Percentiles rank a stretch among this genome's conserved stretches.
phyloP scores from a whole-genome alignment of 2,329 filamentous ascomycete genomes.

The Rhinocladiella mackenziei region DNA sequence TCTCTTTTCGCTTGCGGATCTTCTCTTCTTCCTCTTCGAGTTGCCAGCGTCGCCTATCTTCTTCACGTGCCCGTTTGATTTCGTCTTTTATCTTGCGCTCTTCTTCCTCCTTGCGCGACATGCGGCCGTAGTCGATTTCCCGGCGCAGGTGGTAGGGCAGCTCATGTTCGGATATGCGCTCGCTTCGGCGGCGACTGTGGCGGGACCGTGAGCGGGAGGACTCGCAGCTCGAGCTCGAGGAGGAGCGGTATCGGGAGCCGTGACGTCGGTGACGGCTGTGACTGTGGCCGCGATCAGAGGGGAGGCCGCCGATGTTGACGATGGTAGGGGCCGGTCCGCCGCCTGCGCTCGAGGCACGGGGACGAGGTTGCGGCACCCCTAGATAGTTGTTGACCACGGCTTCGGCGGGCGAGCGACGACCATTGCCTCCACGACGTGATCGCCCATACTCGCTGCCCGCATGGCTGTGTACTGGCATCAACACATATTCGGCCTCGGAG shows the following conservation, averaged over 20 bases:
- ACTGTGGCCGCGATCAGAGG: slow-evolving; percentile 14
- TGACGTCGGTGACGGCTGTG: slow-evolving; percentile 15
- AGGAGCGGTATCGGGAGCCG: slow-evolving; percentile 11
- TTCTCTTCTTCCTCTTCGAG: slow-evolving; percentile 29
- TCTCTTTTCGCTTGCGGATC: slow-evolving; percentile 31
- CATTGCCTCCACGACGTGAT: slow-evolving; percentile 13
- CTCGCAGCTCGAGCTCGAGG: slow-evolving; percentile 13
- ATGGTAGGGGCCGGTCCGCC: slow-evolving; percentile 22
- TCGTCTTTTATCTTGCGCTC: slow-evolving; percentile 47
- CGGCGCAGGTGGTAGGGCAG: slow-evolving; percentile 30
- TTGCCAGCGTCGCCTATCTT: slow-evolving; percentile 21
- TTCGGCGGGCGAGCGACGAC: slow-evolving; percentile 9
- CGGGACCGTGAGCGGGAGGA: slow-evolving; percentile 12
- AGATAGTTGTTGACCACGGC: slow-evolving; percentile 26
- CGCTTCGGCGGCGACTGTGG: too few relatives aligned
- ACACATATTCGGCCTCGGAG: slow-evolving; percentile 23
- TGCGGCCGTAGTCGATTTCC: slow-evolving; percentile 30
- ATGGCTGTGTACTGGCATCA: slow-evolving; percentile 23
- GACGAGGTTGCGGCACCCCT: slow-evolving; percentile 23
- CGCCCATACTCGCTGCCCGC: slow-evolving; percentile 19
- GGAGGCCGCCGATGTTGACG: slow-evolving; percentile 21
- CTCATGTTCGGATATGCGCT: slow-evolving; percentile 23
- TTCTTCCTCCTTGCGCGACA: slow-evolving; percentile 37
- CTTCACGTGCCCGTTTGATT: slow-evolving; percentile 33
- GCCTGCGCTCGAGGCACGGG: slow-evolving; percentile 26